These are phyloP conservation scores for Nelumbo lutea DNA, from an alignment of 164 flowering plant species.

Conservation along the genomic window DNA sequence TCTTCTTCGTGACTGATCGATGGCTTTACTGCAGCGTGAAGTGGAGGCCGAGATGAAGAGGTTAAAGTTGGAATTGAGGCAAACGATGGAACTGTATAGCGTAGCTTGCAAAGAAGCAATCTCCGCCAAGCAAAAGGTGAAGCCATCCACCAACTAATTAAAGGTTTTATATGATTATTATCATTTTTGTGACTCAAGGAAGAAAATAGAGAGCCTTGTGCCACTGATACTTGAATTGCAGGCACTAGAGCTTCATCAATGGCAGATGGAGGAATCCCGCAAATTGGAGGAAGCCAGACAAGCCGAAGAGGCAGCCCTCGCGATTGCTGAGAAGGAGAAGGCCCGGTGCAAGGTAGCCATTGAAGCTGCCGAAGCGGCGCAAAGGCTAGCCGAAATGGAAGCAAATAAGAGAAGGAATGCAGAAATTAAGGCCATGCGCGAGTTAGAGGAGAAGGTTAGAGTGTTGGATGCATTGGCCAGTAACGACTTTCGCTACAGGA, in stretches of 20 bases:
- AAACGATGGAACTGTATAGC: constrained; percentile 75
- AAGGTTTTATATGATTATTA: neutral
- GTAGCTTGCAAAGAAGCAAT: constrained; percentile 72
- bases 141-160: neutral
- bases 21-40: constrained; percentile 26
- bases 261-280: constrained; percentile 51
- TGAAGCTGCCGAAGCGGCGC: constrained; percentile 58
- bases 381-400: constrained; percentile 61
- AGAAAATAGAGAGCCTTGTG: neutral
- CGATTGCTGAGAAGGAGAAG: constrained; percentile 55
- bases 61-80: constrained; percentile 57
- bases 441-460: constrained; percentile 46
- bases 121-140: constrained; percentile 57
- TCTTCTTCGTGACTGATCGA: too few relatives aligned
- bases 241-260: constrained; percentile 50
- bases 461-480: constrained; percentile 34
- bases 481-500: constrained; percentile 45
- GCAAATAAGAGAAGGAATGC: constrained; percentile 46
- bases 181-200: neutral
- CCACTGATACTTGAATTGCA: constrained; percentile 14
- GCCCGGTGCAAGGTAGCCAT: constrained; percentile 57
- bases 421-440: constrained; percentile 48
- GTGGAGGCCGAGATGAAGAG: constrained; percentile 68
- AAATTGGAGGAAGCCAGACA: constrained; percentile 48
- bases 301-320: constrained; percentile 57